A percentile compares a stretch with the other conserved stretches of the same genome.
Evolutionary conservation across 2,329 filamentous ascomycete genomes (phyloP).

Genomic region (Fusarium nisikadoi): DNA sequence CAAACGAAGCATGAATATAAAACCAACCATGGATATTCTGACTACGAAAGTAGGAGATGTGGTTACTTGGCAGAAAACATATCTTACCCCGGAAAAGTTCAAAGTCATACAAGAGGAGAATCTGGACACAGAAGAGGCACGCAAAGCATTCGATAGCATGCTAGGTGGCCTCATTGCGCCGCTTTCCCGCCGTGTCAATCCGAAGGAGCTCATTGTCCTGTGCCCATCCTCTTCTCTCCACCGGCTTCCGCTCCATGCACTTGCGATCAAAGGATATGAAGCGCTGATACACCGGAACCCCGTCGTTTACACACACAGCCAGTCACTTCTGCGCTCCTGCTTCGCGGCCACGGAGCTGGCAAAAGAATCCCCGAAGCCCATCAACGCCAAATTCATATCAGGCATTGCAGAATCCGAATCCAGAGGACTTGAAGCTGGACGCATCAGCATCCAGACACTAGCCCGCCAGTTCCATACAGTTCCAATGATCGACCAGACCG

Average conservation of each 20-base stretch:
- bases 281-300: background rate
- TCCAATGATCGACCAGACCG: background rate
- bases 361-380: fast-evolving
- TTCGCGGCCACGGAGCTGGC: background rate
- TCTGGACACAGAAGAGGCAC: background rate
- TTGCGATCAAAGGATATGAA: fast-evolving
- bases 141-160: background rate
- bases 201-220: background rate
- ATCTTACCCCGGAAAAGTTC: background rate
- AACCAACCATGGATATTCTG: background rate
- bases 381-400: background rate
- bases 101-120: background rate
- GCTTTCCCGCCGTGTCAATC: background rate
- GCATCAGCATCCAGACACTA: background rate
- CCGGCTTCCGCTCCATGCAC: background rate
- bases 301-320: background rate
- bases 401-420: background rate
- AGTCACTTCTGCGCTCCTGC: background rate
- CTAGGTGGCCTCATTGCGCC: background rate
- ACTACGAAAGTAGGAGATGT: background rate
- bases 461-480: background rate
- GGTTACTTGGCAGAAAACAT: background rate
- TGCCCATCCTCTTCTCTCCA: background rate
- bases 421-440: background rate
- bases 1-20: background rate